Percentiles rank a stretch among this genome's conserved stretches.
Evolutionary conservation across 306 rosid species (phyloP).

Genomic region (Quercus dentata): DNA sequence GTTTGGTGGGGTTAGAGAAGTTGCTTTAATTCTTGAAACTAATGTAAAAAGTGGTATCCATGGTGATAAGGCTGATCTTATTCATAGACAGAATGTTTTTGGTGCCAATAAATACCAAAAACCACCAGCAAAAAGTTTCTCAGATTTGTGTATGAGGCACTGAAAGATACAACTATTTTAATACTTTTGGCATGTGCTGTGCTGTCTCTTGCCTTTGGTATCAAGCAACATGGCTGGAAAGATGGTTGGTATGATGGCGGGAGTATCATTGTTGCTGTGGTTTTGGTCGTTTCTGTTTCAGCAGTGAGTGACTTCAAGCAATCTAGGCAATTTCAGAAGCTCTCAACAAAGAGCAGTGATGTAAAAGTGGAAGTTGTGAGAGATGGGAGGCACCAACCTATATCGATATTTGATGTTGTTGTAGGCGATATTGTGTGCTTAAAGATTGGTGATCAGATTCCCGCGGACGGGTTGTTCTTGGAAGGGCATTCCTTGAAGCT

Average conservation of each 20-base stretch:
- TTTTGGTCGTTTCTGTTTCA: slow-evolving; percentile 14
- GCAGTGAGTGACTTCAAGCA: slow-evolving; percentile 21
- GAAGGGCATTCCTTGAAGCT: slow-evolving; percentile 18
- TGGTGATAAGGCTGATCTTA: slow-evolving; percentile 3
- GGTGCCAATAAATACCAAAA: slow-evolving; percentile 11
- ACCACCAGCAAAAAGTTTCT: background rate
- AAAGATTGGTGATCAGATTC: slow-evolving; percentile 27
- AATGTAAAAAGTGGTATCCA: background rate
- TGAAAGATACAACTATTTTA: slow-evolving; percentile 5
- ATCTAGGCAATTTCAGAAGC: slow-evolving; percentile 23
- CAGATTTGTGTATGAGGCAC: slow-evolving; percentile 16
- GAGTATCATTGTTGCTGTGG: slow-evolving; percentile 10
- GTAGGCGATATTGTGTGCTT: slow-evolving; percentile 20
- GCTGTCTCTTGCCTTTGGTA: slow-evolving; percentile 18
- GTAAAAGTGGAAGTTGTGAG: slow-evolving; percentile 20
- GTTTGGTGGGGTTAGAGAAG: slow-evolving; percentile 6
- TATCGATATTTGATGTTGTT: slow-evolving; percentile 15
- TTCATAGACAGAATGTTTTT: background rate
- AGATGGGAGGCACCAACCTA: slow-evolving; percentile 1
- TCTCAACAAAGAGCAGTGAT: slow-evolving; percentile 14
- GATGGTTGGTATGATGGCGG: slow-evolving; percentile 34
- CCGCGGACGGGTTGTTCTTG: slow-evolving; percentile 21
- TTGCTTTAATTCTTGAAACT: background rate
- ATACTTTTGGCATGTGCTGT: slow-evolving; percentile 16
- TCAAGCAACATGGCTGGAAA: slow-evolving; percentile 22